Percentiles rank a stretch among this genome's conserved stretches.
Evolutionary conservation across 257 asterid species (phyloP).

Genomic region (Solanum chmielewskii): DNA sequence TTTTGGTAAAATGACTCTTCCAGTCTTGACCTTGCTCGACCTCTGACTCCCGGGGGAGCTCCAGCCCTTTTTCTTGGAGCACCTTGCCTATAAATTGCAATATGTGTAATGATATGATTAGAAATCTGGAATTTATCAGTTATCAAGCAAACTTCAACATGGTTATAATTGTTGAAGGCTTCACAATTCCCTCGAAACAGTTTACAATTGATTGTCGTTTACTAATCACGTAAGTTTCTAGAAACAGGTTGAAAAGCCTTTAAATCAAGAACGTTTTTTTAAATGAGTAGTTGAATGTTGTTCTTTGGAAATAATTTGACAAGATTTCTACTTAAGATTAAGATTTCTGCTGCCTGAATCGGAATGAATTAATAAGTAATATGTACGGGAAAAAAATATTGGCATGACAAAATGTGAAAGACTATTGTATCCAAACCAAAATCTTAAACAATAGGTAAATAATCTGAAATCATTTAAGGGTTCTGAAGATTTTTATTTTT

Average conservation of each 20-base stretch:
- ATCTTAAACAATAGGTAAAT: not conserved
- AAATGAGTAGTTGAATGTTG: not conserved
- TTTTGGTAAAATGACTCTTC: conserved; percentile 90
- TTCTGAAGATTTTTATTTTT: not conserved
- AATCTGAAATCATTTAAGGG: not conserved
- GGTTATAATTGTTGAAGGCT: not conserved
- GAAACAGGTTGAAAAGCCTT: not conserved
- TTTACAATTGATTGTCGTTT: not conserved
- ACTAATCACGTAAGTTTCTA: not conserved
- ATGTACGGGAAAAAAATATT: not conserved
- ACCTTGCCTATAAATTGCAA: conserved; percentile 47
- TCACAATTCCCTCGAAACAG: not conserved
- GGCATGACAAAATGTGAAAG: not conserved
- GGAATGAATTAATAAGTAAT: not conserved
- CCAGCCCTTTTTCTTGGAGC: conserved; percentile 67
- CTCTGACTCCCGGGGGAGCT: conserved; percentile 75
- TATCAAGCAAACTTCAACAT: not conserved
- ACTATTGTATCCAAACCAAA: not conserved
- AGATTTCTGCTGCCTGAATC: not conserved
- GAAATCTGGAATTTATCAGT: not conserved
- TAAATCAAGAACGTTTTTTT: not conserved
- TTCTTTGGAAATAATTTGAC: not conserved
- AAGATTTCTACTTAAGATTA: not conserved
- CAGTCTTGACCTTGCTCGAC: conserved; percentile 60
- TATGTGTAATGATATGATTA: not conserved